Base-by-base conservation (phyloP, 352 stramenopile species). In the Pythium apleroticum region DNA sequence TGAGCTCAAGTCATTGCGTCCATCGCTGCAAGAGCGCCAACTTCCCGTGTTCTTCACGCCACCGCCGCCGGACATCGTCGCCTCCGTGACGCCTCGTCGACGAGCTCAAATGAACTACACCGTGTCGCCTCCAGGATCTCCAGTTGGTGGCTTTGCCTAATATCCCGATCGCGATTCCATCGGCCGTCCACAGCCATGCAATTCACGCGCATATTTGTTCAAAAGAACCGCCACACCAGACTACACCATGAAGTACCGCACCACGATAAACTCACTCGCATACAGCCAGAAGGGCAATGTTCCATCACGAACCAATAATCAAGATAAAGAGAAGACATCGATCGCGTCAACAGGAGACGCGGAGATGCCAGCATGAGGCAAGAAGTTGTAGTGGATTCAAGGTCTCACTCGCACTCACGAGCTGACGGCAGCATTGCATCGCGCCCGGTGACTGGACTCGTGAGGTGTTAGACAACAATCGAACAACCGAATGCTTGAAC, bases 11-110 rank as follows among this genome's bases (percentile, higher is more conserved):
- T 49, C 77, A 10, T 80, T 92, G 63, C 81, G 76, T 11, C 81
- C 81, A 49, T 78, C 73, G 37, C 61, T 92, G 39, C 72, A 77
- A 33, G 58, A 80, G 25, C 82, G 84, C 30, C 19, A 64, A 20
- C 78, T 90, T 75, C 83, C 83, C 37, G 72, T 88, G 37, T 92
- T 92, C 66, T 86, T 92, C 67, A 75, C 75, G 39, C 72, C 79
- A 30, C 74, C 83, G 17, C 68, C 61, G 20, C 52, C 53, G 8
- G 54, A 65, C 11, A 54, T 62, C 17, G 30, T 66, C n/a, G 57
- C 52, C 3, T 41, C 48, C 17, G 30, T 65, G 37, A 73, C 79
- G 25, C 60, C 84, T 52, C 77, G 80, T 8, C 74, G 71, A 30
- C 82, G 76, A 56, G 78, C 63, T 45, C 71, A 83, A 56, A 57